Evolutionary conservation across 768 basidiomycete species (phyloP).

Genomic region (Tylopilus sp.): DNA sequence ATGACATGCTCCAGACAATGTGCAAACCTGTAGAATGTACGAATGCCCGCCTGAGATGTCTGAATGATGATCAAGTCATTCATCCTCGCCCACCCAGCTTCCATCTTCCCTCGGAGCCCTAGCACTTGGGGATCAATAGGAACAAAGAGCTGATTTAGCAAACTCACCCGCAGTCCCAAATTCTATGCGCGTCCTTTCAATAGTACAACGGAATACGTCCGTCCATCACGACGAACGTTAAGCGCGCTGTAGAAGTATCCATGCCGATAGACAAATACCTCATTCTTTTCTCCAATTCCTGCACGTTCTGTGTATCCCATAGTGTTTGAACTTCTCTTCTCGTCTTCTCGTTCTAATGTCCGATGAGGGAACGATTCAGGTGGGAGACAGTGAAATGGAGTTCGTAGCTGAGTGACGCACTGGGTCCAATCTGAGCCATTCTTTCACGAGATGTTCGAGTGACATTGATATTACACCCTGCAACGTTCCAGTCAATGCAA

Average conservation of each 20-base stretch:
- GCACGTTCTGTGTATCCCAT: conserved; percentile 26
- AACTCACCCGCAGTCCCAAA: conserved; percentile 82
- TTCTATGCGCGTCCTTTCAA: conserved; percentile 61
- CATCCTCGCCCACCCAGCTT: conserved; percentile 89
- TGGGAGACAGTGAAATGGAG: neutral
- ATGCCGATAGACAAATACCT: conserved; percentile 28
- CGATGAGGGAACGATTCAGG: neutral
- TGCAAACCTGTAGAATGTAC: neutral
- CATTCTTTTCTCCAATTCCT: conserved; percentile 42
- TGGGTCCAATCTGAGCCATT: conserved; percentile 50
- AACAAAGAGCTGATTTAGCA: neutral
- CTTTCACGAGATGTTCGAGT: conserved; percentile 43
- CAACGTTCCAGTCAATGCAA: neutral
- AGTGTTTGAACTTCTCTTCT: conserved; percentile 35
- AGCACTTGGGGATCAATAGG: neutral
- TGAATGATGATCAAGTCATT: conserved; percentile 84
- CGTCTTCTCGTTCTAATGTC: conserved; percentile 37
- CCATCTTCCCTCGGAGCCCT: conserved; percentile 79
- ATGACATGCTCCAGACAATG: neutral
- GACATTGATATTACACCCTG: neutral
- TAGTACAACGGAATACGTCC: neutral
- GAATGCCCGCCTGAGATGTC: conserved; percentile 61
- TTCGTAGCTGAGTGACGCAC: conserved; percentile 30
- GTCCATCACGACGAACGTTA: neutral
- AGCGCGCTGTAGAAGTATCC: neutral